phyloP scores from a whole-genome alignment of 2,329 filamentous ascomycete species.

The Colletotrichum viniferum region DNA sequence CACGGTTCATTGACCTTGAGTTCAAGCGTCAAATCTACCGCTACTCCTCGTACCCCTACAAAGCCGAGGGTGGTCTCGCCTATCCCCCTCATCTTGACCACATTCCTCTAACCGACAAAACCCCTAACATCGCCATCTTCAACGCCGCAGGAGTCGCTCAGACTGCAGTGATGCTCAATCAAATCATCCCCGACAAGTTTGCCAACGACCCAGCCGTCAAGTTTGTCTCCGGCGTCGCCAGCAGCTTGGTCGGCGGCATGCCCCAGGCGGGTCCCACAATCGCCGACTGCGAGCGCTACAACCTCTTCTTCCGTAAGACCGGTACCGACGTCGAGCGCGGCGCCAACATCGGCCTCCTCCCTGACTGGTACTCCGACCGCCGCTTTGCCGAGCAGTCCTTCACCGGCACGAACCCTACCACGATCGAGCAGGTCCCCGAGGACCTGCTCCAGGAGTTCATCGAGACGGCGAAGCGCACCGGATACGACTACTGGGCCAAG shows the following conservation, averaged over 20 bases:
- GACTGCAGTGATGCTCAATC: conserved; percentile 32
- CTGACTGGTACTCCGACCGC: conserved; percentile 27
- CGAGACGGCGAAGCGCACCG: conserved; percentile 34
- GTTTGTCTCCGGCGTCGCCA: conserved; percentile 30
- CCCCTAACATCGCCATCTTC: conserved; percentile 33
- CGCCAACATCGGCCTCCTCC: conserved; percentile 35
- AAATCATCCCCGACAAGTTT: conserved; percentile 35
- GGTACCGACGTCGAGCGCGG: conserved; percentile 38
- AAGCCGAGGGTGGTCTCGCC: conserved; percentile 29
- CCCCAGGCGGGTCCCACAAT: conserved; percentile 34
- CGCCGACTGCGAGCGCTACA: conserved; percentile 33
- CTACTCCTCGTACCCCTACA: conserved; percentile 25
- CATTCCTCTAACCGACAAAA: conserved; percentile 30
- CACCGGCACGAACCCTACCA: conserved; percentile 48
- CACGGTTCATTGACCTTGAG: conserved; percentile 30
- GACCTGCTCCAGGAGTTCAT: conserved; percentile 38
- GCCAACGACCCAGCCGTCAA: conserved; percentile 31
- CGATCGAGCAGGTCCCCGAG: conserved; percentile 43
- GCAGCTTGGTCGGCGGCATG: conserved; percentile 28
- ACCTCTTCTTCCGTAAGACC: conserved; percentile 36
- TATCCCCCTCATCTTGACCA: conserved; percentile 36
- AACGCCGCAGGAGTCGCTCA: conserved; percentile 33
- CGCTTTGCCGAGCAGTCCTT: conserved; percentile 50
- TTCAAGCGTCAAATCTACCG: conserved; percentile 34
- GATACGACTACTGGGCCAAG: conserved; percentile 36